Base-by-base conservation (phyloP, 1,139 yeast species). In the Pneumocystis oryctolagi region DNA sequence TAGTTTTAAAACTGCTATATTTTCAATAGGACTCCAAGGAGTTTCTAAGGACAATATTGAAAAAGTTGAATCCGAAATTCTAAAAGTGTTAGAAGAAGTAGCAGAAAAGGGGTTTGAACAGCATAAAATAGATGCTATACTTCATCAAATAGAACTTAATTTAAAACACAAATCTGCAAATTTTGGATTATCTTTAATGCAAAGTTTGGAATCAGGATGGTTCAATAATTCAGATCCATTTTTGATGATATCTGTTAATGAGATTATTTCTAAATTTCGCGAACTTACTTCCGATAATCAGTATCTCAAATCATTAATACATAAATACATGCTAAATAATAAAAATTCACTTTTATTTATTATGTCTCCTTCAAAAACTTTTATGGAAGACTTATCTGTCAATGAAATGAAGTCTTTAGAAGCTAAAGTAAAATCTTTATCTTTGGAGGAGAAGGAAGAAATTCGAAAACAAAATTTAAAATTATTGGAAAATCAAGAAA, bases 121-220 rank as follows among this genome's bases (percentile, higher is more conserved):
- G 56, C 78, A 81, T 40, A 83, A 90, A 69, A 80, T 92, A 20
- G 85, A 87, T 64, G 97, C 96, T 0, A 81, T 92, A 60, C 78
- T 94, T 59, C 95, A 89, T 72, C 97, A 90, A 72, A 77, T 90
- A 58, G 98, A 92, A 72, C 76, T 92, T 55, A 77, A 83, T 58
- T 85, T 88, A 73, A 87, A 89, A 69, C 90, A 88, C 68, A 95
- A 89, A 67, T 89, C 86, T 69, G 86, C 97, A 0, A 89, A 89
- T 65, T 90, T 89, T 75, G 99, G 99, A 20, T 76, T 92, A 77
- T 84, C 84, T 37, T 74, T 92, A 63, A 78, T 92, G 58, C 84
- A 84, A 69, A 80, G 89, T 2, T 70, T 92, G 12, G 80, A 88
- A 53, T 89, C 96, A 12, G 83, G 89, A 16, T 90, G 96, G 87